Conservation (phyloP, 306 rosid species). For the Castanopsis chinensis region DNA sequence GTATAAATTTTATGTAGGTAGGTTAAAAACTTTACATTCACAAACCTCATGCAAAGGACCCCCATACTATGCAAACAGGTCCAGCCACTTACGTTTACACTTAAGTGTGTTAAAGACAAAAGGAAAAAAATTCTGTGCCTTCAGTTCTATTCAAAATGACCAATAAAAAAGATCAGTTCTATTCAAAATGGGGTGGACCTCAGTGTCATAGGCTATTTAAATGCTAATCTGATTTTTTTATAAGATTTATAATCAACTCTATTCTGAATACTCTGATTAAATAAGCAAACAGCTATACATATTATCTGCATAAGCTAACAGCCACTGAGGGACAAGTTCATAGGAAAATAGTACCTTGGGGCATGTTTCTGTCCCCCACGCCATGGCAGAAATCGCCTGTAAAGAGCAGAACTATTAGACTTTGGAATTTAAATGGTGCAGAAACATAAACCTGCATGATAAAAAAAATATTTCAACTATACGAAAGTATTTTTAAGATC, state of each 20-base stretch:
- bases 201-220: background rate
- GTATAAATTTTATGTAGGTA: background rate
- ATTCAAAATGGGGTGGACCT: background rate
- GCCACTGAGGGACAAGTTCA: conserved; percentile 5
- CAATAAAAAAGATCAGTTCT: background rate
- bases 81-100: background rate
- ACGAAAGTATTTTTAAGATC: conserved; percentile 16
- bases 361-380: conserved; percentile 98
- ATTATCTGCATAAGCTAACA: background rate
- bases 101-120: background rate
- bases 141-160: background rate
- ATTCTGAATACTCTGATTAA: background rate
- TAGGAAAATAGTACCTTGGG: conserved; percentile 66
- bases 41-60: background rate
- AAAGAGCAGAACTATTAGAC: conserved; percentile 16
- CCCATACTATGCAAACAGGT: background rate
- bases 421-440: background rate
- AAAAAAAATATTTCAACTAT: conserved; percentile 8
- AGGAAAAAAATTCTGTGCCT: background rate
- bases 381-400: conserved; percentile 96
- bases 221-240: background rate
- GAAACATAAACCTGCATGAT: background rate
- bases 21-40: background rate
- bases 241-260: too few relatives aligned
- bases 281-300: background rate